A percentile compares a stretch with the other conserved stretches of the same genome.
phyloP scores from a whole-genome alignment of 345 rosid genomes.

The Punica granatum region DNA sequence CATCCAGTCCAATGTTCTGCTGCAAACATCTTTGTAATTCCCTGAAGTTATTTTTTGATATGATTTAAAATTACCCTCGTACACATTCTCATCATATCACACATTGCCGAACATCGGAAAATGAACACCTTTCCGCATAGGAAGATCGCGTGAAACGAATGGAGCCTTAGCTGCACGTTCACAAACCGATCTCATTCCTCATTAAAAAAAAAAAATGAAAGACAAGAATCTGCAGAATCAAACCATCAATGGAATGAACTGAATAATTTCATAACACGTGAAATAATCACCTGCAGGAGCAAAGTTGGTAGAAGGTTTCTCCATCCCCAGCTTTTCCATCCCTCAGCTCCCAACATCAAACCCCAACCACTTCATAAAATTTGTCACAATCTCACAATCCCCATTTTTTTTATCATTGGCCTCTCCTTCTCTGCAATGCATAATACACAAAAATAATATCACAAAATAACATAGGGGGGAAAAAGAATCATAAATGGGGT shows the following conservation, averaged over 20 bases:
- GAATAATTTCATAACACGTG: too few species aligned
- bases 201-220: neutral
- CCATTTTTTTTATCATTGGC: neutral
- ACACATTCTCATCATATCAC: too few species aligned
- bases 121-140: too few species aligned
- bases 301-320: neutral
- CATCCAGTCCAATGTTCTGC: too few species aligned
- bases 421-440: neutral
- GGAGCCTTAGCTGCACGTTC: too few species aligned
- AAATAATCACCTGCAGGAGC: neutral
- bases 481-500: neutral
- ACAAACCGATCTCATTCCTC: too few species aligned
- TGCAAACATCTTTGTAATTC: too few species aligned
- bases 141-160: too few species aligned
- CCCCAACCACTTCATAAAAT: neutral
- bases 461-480: neutral
- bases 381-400: neutral
- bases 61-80: too few species aligned
- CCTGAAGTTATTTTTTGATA: too few species aligned
- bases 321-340: slow-evolving; percentile 1
- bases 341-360: slow-evolving; percentile 3
- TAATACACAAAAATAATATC: neutral
- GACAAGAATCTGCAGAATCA: neutral
- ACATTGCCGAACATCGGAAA: too few species aligned
- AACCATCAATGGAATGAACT: neutral